These are phyloP conservation scores for Hypoxylon sp. DNA, from an alignment of 2,329 filamentous ascomycete genomes.

Conservation along the genomic window DNA sequence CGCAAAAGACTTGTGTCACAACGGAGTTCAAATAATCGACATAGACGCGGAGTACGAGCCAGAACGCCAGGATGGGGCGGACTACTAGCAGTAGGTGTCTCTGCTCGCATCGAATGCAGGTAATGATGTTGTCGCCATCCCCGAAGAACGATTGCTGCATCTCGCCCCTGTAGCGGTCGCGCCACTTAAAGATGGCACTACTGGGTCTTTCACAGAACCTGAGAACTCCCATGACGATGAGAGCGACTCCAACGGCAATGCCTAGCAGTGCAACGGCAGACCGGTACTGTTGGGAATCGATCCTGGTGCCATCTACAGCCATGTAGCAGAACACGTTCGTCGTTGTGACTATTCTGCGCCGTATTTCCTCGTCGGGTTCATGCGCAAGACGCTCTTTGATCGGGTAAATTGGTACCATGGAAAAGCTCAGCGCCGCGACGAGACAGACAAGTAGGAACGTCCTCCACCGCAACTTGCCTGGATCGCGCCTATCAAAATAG, in stretches of 20 bases:
- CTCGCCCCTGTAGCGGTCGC: conserved; percentile 42
- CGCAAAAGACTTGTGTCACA: conserved; percentile 39
- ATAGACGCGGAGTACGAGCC: conserved; percentile 45
- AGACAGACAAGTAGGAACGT: conserved; percentile 38
- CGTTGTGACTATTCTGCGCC: conserved; percentile 33
- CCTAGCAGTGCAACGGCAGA: conserved; percentile 30
- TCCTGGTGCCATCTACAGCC: conserved; percentile 29
- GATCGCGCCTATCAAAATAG: conserved; percentile 36
- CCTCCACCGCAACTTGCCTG: conserved; percentile 42
- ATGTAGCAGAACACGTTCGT: conserved; percentile 44
- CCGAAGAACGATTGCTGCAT: conserved; percentile 39
- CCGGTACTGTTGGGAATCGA: conserved; percentile 32
- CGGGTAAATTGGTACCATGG: conserved; percentile 44
- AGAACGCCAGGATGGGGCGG: conserved; percentile 43
- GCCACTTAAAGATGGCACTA: conserved; percentile 42
- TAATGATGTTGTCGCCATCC: conserved; percentile 34
- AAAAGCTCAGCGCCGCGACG: conserved; percentile 38
- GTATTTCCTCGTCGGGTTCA: conserved; percentile 30
- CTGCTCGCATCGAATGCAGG: conserved; percentile 47
- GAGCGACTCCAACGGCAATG: conserved; percentile 25
- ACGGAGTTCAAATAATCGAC: conserved; percentile 43
- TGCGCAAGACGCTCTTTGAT: conserved; percentile 39
- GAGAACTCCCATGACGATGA: conserved; percentile 30
- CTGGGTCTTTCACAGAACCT: conserved; percentile 36
- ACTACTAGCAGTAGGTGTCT: conserved; percentile 43